Evolutionary conservation across 768 basidiomycete genomes (phyloP), one percentile per base, ranked within the genome.

Genomic region (Podaxis rugospora): DNA sequence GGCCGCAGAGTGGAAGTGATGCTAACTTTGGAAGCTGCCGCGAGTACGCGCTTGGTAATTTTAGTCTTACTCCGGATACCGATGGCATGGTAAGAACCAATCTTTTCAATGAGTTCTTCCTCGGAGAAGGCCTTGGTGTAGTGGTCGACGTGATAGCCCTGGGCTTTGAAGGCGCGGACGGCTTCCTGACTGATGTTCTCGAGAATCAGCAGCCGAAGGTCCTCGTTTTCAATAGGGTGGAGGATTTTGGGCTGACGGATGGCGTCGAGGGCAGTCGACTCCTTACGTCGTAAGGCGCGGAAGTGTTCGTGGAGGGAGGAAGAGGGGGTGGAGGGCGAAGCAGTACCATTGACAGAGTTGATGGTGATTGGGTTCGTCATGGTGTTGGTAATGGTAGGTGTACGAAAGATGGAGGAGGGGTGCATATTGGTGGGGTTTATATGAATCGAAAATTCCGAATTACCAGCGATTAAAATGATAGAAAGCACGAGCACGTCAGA

Each of bases 31-130:
- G 87, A 75, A 4, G 93, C 93, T 11, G 92, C 90, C 66, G 90
- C 87, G 69, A 99, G 84, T 14, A 99, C 90, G 44, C 84, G 85
- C 52, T 88, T 84, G 4, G 97, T 98, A 67, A 99, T 92, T 76
- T 92, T 97, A 55, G 97, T 99, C 76, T 99, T 99, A 78, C 90
- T 93, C 53, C 97, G 88, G 72, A 99, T 99, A 57, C 97, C 97
- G 65, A 99, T 86, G 61, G 90, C 96, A 69, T 98, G 93, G 75
- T 97, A 98, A 2, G 80, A 75, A 62, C 87, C 84, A 47, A 94
- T 89, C 68, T 87, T 89, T 53, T 87, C 80, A 16, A 98, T 75
- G 61, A 99, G 91, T 78, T 98, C 95, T 55, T 92, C 89, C 78
- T 98, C 97, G n/a, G 84, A 84, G 79, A 94, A 83, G 60, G 95